Evolutionary conservation across 2,329 filamentous ascomycete genomes (phyloP).

Genomic region (Diaporthe destruens): DNA sequence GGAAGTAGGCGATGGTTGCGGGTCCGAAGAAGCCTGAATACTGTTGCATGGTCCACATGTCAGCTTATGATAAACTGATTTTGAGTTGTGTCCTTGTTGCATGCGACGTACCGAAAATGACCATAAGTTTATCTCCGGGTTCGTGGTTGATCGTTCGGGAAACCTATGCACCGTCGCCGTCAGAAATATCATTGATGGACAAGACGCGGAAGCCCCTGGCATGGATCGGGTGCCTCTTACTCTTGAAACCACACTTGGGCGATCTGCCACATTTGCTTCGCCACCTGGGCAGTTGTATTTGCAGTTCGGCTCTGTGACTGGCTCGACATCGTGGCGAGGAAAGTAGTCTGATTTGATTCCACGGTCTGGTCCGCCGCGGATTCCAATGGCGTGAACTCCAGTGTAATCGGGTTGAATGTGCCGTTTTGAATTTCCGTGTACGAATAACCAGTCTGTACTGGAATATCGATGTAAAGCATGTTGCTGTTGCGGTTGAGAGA

Average conservation of each 20-base stretch:
- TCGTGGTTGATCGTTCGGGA: slow-evolving; percentile 62
- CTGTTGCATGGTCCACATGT: neutral
- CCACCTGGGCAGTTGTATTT: slow-evolving; percentile 62
- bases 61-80: slow-evolving; percentile 45
- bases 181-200: neutral
- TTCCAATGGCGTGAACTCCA: slow-evolving; percentile 43
- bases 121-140: slow-evolving; percentile 66
- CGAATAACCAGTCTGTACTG: slow-evolving; percentile 53
- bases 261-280: slow-evolving; percentile 66
- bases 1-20: slow-evolving; percentile 47
- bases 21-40: slow-evolving; percentile 51
- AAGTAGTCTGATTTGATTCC: slow-evolving; percentile 55
- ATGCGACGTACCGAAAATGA: slow-evolving; percentile 43
- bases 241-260: slow-evolving; percentile 68
- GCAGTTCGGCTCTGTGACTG: slow-evolving; percentile 58
- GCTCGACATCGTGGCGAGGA: slow-evolving; percentile 62
- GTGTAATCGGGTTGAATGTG: slow-evolving; percentile 42
- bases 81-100: rapidly evolving
- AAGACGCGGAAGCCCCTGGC: neutral
- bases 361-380: slow-evolving; percentile 49
- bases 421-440: slow-evolving; percentile 47
- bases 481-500: slow-evolving; percentile 75
- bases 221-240: slow-evolving; percentile 10
- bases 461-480: slow-evolving; percentile 79
- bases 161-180: slow-evolving; percentile 49